Conservation (phyloP, 805 yeast genomes). For the Torulaspora quercuum region DNA sequence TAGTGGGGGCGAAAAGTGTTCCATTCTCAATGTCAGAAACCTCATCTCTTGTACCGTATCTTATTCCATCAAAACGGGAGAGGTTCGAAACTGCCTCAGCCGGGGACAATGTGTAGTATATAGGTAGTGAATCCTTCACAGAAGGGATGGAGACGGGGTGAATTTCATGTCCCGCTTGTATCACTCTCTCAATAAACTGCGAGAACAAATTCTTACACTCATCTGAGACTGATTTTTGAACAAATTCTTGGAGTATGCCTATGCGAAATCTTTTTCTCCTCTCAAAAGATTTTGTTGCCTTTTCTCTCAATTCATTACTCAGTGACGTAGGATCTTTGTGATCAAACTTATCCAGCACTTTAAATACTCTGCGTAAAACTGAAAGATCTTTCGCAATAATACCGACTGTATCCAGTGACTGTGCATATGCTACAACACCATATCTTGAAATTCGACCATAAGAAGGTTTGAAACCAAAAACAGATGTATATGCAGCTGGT, state of each 20-base stretch:
- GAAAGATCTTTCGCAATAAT: conserved; percentile 54
- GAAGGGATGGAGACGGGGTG: conserved; percentile 68
- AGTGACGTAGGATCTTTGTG: conserved; percentile 76
- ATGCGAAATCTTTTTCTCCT: conserved; percentile 41
- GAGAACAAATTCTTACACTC: conserved; percentile 49
- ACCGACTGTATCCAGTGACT: conserved; percentile 92
- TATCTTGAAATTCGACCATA: conserved; percentile 89
- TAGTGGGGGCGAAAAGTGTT: conserved; percentile 52
- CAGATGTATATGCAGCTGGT: conserved; percentile 85
- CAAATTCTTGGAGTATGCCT: conserved; percentile 73
- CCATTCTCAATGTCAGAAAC: conserved; percentile 35
- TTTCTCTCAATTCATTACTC: conserved; percentile 36
- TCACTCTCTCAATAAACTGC: conserved; percentile 43
- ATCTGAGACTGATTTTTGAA: conserved; percentile 50
- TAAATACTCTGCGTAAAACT: conserved; percentile 47
- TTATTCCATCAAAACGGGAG: conserved; percentile 83
- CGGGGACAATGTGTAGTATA: conserved; percentile 84
- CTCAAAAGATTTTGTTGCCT: conserved; percentile 17
- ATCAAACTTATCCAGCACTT: conserved; percentile 59
- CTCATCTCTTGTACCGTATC: conserved; percentile 64
- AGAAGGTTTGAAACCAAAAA: conserved; percentile 86
- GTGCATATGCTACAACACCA: conserved; percentile 93
- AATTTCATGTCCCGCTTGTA: conserved; percentile 48
- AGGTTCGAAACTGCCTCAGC: conserved; percentile 94
- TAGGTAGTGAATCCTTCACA: conserved; percentile 61